Conservation (phyloP, 257 asterid species). For the Ilex asprella region DNA sequence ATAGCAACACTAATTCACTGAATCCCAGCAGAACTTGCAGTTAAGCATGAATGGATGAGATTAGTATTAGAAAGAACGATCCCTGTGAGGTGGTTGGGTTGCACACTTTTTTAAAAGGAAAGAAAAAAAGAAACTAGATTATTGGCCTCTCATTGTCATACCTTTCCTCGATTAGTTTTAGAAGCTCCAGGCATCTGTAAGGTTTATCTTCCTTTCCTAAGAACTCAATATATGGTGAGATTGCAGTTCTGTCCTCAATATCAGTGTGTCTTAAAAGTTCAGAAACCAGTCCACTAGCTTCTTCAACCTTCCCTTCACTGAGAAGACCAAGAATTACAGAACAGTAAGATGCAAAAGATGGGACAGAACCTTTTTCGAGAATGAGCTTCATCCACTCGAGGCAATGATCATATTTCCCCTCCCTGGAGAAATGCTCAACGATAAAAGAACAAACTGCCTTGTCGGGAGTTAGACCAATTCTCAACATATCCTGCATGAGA, state of each 20-base stretch:
- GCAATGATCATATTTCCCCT: constrained; percentile 10
- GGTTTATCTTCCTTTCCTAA: constrained; percentile 23
- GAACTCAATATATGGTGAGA: constrained; percentile 24
- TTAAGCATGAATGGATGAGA: too few species aligned
- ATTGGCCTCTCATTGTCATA: constrained; percentile 27
- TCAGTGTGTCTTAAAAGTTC: constrained; percentile 18
- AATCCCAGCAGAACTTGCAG: too few species aligned
- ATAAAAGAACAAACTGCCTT: constrained; percentile 14
- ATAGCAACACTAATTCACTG: too few species aligned
- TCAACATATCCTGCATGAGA: constrained; percentile 30
- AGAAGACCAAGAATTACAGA: constrained; percentile 25
- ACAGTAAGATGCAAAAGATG: constrained; percentile 17
- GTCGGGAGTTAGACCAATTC: constrained; percentile 20
- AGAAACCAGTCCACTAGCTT: constrained; percentile 24
- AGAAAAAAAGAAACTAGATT: not conserved
- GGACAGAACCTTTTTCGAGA: constrained; percentile 11
- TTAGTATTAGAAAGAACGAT: too few species aligned
- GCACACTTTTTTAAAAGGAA: not conserved
- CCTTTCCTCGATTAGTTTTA: constrained; percentile 18
- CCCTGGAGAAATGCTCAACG: constrained; percentile 17
- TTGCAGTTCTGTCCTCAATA: constrained; percentile 24
- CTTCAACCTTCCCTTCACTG: constrained; percentile 20
- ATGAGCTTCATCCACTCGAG: constrained; percentile 25
- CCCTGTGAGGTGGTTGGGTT: too few species aligned
- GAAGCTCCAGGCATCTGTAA: constrained; percentile 7